Evolutionary conservation across 768 basidiomycete genomes (phyloP), one percentile per base, ranked within the genome.

Genomic region (Psilocybe tampanensis): DNA sequence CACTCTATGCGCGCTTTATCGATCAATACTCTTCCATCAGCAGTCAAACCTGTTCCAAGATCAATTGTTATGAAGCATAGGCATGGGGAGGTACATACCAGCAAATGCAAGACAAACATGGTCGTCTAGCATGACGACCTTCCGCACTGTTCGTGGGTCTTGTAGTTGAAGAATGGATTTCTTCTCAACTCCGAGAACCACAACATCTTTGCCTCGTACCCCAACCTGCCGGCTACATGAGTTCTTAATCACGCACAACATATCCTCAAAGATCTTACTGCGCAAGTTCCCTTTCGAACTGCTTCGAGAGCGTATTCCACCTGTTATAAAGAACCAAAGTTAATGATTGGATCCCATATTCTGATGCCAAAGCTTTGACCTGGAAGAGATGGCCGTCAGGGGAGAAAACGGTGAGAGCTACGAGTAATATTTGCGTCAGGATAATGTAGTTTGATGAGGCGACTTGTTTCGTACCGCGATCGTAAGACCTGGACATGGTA

Each of bases 241-340:
- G 42, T 32, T 13, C 19, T 2, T 26, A 19, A 33, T 11, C 9
- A 22, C 19, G 15, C 8, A 26, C 43, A 19, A 11, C n/a, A 29
- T 22, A 9, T 8, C 2, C n/a, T 18, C n/a, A 33, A 26, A 13
- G 8, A 34, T 57, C 84, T 66, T 70, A 98, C 97, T 58, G 95
- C 96, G 72, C 95, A 98, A 12, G 97, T 98, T 43, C 97, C 97
- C 71, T 95, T 93, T 66, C 93, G 80, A 54, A 98, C 97, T 53
- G 97, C 97, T 74, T 99, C 97, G n/a, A 89, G 78, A 12, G 97
- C 97, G 73, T 99, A 99, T 77, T 99, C 97, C 64, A 99, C 97
- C 95, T 98, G 29, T 74, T 47, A 34, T 43, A 17, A 22, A 45
- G 54, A 18, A 43, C 44, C 24, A 47, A 42, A 42, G 60, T 67